A percentile compares a stretch with the other conserved stretches of the same genome.
Evolutionary conservation across 2,329 filamentous ascomycete genomes (phyloP).

Genomic region (Knufia petricola): DNA sequence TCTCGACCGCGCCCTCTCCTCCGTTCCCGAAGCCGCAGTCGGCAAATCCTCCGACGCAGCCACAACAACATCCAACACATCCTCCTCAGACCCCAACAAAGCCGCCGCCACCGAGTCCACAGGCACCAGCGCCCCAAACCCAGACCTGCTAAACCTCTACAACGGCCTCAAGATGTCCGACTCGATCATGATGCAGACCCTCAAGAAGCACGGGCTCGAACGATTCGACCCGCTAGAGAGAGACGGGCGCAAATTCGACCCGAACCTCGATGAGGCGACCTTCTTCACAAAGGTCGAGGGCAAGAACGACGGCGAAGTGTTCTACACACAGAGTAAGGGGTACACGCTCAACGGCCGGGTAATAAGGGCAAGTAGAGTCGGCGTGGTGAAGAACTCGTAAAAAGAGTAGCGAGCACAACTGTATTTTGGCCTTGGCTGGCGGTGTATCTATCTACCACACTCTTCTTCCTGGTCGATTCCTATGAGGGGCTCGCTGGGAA

Average conservation of each 20-base stretch:
- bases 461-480: too few relatives aligned
- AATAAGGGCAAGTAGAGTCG: conserved; percentile 86
- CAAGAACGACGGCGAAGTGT: conserved; percentile 84
- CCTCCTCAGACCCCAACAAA: conserved; percentile 19
- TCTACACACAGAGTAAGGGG: conserved; percentile 89
- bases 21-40: conserved; percentile 67
- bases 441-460: too few relatives aligned
- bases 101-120: conserved; percentile 30
- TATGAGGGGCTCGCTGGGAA: too few relatives aligned
- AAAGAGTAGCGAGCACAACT: background rate
- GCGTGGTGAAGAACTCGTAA: conserved; percentile 75
- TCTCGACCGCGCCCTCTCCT: conserved; percentile 80
- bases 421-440: too few relatives aligned
- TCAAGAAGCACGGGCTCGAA: conserved; percentile 91
- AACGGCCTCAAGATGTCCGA: conserved; percentile 95
- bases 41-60: conserved; percentile 27
- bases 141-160: conserved; percentile 71
- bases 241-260: conserved; percentile 78
- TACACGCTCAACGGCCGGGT: conserved; percentile 88
- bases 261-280: conserved; percentile 90
- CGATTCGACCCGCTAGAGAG: conserved; percentile 63
- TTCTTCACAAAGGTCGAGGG: conserved; percentile 83
- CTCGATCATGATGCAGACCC: conserved; percentile 70
- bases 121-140: conserved; percentile 41
- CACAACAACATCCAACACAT: conserved; percentile 12